These are phyloP conservation scores for Globisporangium nagaii DNA, from an alignment of 352 stramenopile species.

Conservation along the genomic window DNA sequence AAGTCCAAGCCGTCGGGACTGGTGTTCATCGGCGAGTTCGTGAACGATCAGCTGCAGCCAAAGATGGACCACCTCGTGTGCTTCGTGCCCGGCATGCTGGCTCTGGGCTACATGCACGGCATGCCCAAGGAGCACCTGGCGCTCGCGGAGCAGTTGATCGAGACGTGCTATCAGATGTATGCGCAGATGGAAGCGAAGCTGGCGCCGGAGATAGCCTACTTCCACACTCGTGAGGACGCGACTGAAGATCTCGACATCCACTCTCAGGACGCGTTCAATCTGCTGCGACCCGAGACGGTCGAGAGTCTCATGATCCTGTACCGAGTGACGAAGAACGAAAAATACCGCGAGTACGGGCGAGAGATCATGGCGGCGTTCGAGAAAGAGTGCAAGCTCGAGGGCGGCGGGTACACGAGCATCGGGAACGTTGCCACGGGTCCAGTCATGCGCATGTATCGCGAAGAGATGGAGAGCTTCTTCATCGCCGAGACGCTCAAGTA, in stretches of 20 bases:
- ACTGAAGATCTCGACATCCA: constrained; percentile 52
- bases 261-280: constrained; percentile 66
- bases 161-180: constrained; percentile 89
- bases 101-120: constrained; percentile 71
- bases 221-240: constrained; percentile 50
- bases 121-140: constrained; percentile 57
- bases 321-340: constrained; percentile 84
- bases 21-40: constrained; percentile 66
- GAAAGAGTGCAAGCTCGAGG: constrained; percentile 57
- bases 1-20: constrained; percentile 55
- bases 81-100: constrained; percentile 86
- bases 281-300: constrained; percentile 88
- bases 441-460: constrained; percentile 33
- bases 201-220: constrained; percentile 83
- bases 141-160: constrained; percentile 72
- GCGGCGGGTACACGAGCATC: constrained; percentile 61
- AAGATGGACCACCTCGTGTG: constrained; percentile 91
- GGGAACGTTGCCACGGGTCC: constrained; percentile 47
- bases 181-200: constrained; percentile 71
- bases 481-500: constrained; percentile 94
- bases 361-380: constrained; percentile 87
- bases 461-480: constrained; percentile 91
- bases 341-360: constrained; percentile 82
- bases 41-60: constrained; percentile 38
- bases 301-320: constrained; percentile 92